Evolutionary conservation across 768 basidiomycete species (phyloP), one percentile per base, ranked within the genome.

Genomic region (Trametes elegans): DNA sequence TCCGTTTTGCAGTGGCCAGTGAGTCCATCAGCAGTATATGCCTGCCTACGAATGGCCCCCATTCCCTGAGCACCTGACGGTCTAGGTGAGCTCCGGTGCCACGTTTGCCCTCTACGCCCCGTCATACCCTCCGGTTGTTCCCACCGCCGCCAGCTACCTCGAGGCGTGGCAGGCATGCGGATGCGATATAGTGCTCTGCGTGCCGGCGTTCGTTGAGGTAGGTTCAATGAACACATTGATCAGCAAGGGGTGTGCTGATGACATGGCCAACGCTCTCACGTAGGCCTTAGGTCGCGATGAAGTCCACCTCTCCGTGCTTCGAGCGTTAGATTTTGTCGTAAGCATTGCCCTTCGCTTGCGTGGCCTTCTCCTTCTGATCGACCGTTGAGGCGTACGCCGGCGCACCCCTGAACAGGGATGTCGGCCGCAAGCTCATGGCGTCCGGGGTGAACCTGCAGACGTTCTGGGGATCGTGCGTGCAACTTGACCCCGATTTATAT

Each of bases 191-290:
- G 49, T 61, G 4, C 44, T 58, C 24, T 61, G 56, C 31, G 42
- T 58, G 7, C 60, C 56, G 10, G 53, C 36, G 0, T 58, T 61
- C 45, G 34, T 61, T 28, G 60, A 61, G 48, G 60, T 53, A 24
- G 4, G 53, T 35, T 10, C 3, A 5, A 13, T 28, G 28, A 6
- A 13, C 14, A 3, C 3, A 8, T 7, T 5, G 7, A 14, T 16
- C 28, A 10, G 13, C 5, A 18, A n/a, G n/a, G n/a, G n/a, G n/a
- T n/a, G n/a, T n/a, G n/a, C n/a, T 28, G 24, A 16, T 35, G 3
- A 11, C 6, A 18, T n/a, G 24, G 8, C 8, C 0, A 18, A 36
- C 29, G 4, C 7, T n/a, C 9, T 35, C 6, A 27, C 6, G 38
- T 16, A 60, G 59, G 55, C 55, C 1, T 58, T 53, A 49, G 56